Conservation (phyloP, 768 basidiomycete species). For the Lactarius indigo region DNA sequence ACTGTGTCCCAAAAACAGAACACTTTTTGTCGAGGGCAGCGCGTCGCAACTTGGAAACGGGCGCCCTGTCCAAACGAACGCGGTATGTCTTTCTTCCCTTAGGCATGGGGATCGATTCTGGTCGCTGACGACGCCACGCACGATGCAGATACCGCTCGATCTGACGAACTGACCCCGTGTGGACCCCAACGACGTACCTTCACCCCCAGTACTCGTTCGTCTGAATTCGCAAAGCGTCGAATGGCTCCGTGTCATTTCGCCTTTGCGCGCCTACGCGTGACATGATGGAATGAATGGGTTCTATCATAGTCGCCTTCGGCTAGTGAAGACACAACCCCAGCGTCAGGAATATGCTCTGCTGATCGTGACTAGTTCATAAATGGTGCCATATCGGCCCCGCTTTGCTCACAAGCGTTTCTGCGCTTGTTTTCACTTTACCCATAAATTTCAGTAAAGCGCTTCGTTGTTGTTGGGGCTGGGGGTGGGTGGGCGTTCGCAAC, state of each 20-base stretch:
- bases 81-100: neutral
- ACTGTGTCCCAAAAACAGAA: no score
- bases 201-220: constrained; percentile 61
- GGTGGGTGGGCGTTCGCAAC: neutral
- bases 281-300: constrained; percentile 27
- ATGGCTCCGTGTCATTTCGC: constrained; percentile 40
- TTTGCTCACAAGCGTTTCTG: neutral
- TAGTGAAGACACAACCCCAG: constrained; percentile 41
- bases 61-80: constrained; percentile 39
- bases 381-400: neutral
- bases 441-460: neutral
- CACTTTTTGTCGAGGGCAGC: constrained; percentile 49
- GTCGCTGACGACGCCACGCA: neutral
- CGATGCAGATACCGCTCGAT: constrained; percentile 46
- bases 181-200: constrained; percentile 48
- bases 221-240: constrained; percentile 47
- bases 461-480: neutral
- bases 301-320: constrained; percentile 62
- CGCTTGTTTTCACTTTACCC: neutral
- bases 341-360: constrained; percentile 31
- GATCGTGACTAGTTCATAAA: constrained; percentile 31
- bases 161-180: constrained; percentile 50
- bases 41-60: constrained; percentile 52
- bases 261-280: neutral
- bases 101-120: neutral